phyloP scores from a whole-genome alignment of 2,329 filamentous ascomycete genomes.

The Balansia obtecta region DNA sequence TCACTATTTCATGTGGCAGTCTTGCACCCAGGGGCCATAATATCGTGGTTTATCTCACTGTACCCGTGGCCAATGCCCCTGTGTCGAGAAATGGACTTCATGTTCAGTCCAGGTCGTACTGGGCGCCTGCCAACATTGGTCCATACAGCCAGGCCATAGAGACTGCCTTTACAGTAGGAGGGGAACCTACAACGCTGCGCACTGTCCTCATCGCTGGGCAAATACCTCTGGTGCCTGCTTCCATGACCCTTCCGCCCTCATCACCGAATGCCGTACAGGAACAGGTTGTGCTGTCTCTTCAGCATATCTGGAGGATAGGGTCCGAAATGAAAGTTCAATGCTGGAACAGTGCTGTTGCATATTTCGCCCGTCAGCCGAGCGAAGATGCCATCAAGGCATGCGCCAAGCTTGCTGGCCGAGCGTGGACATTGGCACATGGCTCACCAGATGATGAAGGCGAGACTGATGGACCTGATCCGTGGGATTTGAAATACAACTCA shows the following conservation, averaged over 20 bases:
- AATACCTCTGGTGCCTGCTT: conserved; percentile 73
- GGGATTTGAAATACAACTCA: conserved; percentile 51
- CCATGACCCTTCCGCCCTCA: conserved; percentile 49
- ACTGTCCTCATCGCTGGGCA: conserved; percentile 70
- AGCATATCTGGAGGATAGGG: conserved; percentile 82
- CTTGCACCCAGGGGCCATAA: conserved; percentile 46
- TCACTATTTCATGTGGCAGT: conserved; percentile 68
- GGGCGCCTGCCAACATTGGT: conserved; percentile 95
- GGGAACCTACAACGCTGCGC: conserved; percentile 14
- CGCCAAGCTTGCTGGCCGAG: conserved; percentile 29
- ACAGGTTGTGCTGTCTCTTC: conserved; percentile 62
- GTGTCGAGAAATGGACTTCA: conserved; percentile 54
- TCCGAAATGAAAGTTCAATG: conserved; percentile 56
- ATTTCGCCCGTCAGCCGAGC: conserved; percentile 38
- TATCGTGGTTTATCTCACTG: conserved; percentile 45
- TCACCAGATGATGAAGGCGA: conserved; percentile 24
- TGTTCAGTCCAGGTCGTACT: conserved; percentile 88
- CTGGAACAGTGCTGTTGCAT: conserved; percentile 68
- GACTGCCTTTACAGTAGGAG: conserved; percentile 20
- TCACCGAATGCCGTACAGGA: conserved; percentile 31
- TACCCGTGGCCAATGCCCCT: conserved; percentile 18
- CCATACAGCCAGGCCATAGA: conserved; percentile 86
- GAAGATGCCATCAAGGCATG: conserved; percentile 18
- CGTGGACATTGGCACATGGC: conserved; percentile 36
- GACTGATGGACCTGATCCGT: conserved; percentile 48